Evolutionary conservation across 2,329 filamentous ascomycete species (phyloP).

Genomic region (Pseudocercospora crystallina): DNA sequence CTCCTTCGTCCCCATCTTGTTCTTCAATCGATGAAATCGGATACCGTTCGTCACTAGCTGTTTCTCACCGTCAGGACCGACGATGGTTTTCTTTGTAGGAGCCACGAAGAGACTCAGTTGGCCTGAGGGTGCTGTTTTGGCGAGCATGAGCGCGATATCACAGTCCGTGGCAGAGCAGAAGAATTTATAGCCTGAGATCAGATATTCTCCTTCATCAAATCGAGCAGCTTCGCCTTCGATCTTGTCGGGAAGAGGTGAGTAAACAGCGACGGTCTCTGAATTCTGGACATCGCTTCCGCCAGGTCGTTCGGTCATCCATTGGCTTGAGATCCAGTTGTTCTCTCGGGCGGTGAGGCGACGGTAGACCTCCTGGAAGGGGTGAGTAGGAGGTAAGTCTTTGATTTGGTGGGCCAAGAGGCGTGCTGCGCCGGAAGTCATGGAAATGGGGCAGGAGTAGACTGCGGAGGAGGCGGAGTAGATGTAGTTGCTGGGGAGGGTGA

Average conservation of each 20-base stretch:
- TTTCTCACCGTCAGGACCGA: slow-evolving; percentile 17
- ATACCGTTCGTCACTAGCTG: slow-evolving; percentile 60
- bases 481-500: slow-evolving; percentile 5
- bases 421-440: slow-evolving; percentile 20
- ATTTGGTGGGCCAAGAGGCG: slow-evolving; percentile 14
- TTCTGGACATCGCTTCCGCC: slow-evolving; percentile 69
- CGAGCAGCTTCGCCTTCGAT: slow-evolving; percentile 47
- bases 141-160: slow-evolving; percentile 64
- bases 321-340: slow-evolving; percentile 65
- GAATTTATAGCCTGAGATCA: slow-evolving; percentile 69
- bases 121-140: slow-evolving; percentile 43
- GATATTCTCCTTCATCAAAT: slow-evolving; percentile 43
- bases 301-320: slow-evolving; percentile 73
- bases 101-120: slow-evolving; percentile 64
- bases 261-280: slow-evolving; percentile 57
- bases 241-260: slow-evolving; percentile 37
- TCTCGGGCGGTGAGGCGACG: slow-evolving; percentile 56
- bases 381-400: not conserved
- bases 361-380: slow-evolving; percentile 35
- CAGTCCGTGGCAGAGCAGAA: slow-evolving; percentile 67
- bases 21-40: slow-evolving; percentile 67
- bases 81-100: slow-evolving; percentile 55
- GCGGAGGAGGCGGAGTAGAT: slow-evolving; percentile 19
- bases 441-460: slow-evolving; percentile 20
- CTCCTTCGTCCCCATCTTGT: slow-evolving; percentile 68